Evolutionary conservation across 1,284 basidiomycete genomes (phyloP), one percentile per base, ranked within the genome.

Genomic region (Trichosporon ovoides): DNA sequence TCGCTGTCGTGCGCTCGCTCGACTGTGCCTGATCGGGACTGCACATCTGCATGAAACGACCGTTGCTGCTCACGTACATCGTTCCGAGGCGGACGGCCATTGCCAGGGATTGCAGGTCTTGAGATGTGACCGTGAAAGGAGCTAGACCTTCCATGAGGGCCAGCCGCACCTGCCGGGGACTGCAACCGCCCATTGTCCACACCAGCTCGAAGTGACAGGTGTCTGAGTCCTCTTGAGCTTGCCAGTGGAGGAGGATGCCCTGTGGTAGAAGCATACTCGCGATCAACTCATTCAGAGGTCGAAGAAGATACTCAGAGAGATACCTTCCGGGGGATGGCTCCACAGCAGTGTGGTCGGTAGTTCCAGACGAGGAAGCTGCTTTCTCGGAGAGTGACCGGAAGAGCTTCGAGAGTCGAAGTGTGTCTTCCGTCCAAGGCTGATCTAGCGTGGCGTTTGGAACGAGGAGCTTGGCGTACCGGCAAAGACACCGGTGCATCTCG

Each of bases 241-340:
- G 56, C 60, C 60, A 61, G 20, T 36, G 50, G 10, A 58, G 19
- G 22, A 53, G 60, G 16, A 56, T 22, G 14, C 60, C 60, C 2
- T 38, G 49, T 1, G 53, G 40, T 2, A 61, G 56, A 33, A 61
- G 56, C 53, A 56, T 51, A 38, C 50, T 56, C 12, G n/a, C 19
- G 43, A 61, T 55, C 7, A 61, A 48, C 43, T 61, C 60, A 46
- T 61, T 61, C 14, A 55, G 49, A 0, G 60, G 60, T 10, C 53
- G 60, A 12, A 61, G 38, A 18, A 61, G 50, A 38, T 53, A 56
- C 37, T 53, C 50, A 33, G 55, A 33, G 7, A 61, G 22, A 24
- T 46, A 46, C 22, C 18, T 46, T 20, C 22, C 40, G 40, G 28
- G 40, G 40, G n/a, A n/a, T n/a, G n/a, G n/a, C n/a, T n/a, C n/a